Evolutionary conservation across 371 early-diverging fungal genomes (phyloP).

Genomic region (Haplosporangium sp.): DNA sequence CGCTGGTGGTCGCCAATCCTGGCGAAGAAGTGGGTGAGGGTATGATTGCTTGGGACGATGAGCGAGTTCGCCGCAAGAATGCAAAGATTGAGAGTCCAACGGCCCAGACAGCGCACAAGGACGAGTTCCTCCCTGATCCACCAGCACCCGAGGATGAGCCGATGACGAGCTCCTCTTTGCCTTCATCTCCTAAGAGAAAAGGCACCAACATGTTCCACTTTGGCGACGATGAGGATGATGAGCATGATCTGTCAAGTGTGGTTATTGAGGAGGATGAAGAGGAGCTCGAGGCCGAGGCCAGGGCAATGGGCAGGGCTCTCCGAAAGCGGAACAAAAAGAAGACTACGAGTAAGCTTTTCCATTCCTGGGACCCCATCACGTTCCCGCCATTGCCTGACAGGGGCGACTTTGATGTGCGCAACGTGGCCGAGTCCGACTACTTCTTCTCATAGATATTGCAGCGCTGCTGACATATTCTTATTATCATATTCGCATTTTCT

Average conservation of each 20-base stretch:
- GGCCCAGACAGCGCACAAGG: not conserved
- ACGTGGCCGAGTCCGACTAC: constrained; percentile 86
- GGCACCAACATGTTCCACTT: constrained; percentile 26
- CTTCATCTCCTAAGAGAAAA: constrained; percentile 10
- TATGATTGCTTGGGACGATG: constrained; percentile 46
- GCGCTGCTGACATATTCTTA: not conserved
- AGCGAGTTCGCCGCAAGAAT: constrained; percentile 29
- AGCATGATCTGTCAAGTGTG: constrained; percentile 44
- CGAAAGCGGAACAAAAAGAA: constrained; percentile 40
- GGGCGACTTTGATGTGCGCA: constrained; percentile 87
- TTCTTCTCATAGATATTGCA: constrained; percentile 83
- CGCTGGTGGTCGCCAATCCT: constrained; percentile 55
- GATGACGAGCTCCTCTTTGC: constrained; percentile 3
- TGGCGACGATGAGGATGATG: constrained; percentile 49
- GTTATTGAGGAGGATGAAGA: constrained; percentile 54
- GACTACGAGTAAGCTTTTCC: constrained; percentile 51
- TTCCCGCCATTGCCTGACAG: constrained; percentile 82
- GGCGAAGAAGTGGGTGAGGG: constrained; percentile 42
- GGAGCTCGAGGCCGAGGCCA: constrained; percentile 49
- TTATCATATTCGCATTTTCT: not conserved
- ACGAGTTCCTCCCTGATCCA: constrained; percentile 33
- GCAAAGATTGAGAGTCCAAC: constrained; percentile 15
- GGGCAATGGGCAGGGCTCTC: constrained; percentile 43
- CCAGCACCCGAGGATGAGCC: constrained; percentile 24
- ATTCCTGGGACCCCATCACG: constrained; percentile 76